Base-by-base conservation (phyloP, 108 stramenopile species). In the Stephanodiscus minutulus region DNA sequence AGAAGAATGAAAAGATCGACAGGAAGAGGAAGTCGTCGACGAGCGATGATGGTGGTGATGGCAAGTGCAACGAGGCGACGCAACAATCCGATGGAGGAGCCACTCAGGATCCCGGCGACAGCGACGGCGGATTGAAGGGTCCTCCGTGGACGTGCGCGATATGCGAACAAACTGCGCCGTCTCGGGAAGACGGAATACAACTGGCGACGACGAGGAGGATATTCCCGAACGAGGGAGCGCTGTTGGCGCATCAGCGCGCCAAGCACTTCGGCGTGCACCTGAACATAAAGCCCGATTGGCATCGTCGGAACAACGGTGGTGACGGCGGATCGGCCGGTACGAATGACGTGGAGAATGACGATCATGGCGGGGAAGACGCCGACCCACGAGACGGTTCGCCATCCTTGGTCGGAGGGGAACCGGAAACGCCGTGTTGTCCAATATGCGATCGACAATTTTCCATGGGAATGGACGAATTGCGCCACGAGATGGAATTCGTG, bases 261-360 rank as follows among this genome's bases (percentile, higher is more conserved):
- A 92, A 90, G 56, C 93, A 95, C 65, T 70, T 63, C 22, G 93
- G 83, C 15, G 44, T 70, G 7, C 87, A 95, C 59, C 59, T 66
- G 12, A 69, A 80, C 9, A 89, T 92, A 36, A 73, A 76, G 36
- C 93, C 93, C 11, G 89, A 88, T 62, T 91, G 93, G 91, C 79
- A 66, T 61, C 31, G 76, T 29, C 46, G 39, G 3, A 28, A 35
- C 0, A 64, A 72, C n/a, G 43, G 58, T 50, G 65, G 24, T 31
- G 43, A 17, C 27, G 50, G n/a, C 22, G 59, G 21, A 28, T 28
- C 29, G 28, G 13, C 52, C 7, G 18, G 18, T 29, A 9, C 53
- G 25, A 61, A 48, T 37, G 47, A 46, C 27, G 22, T 47, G 8
- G 46, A 21, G 1, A 44, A 46, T 31, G 48, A 56, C 7, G 43